Evolutionary conservation across 306 rosid genomes (phyloP).

Genomic region (Adenanthera pavonina): DNA sequence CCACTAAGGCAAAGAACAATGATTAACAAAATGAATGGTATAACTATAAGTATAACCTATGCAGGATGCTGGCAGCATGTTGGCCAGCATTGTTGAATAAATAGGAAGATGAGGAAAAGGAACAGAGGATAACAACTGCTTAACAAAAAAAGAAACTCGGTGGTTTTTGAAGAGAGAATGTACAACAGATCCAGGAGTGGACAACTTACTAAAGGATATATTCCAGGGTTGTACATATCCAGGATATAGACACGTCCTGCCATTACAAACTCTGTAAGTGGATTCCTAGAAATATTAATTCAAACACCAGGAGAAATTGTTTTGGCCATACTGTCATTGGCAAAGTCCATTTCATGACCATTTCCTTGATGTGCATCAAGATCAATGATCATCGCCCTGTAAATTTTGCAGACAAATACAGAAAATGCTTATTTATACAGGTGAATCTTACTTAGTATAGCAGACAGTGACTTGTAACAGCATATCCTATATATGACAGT

Average conservation of each 20-base stretch:
- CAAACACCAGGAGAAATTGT: conserved; percentile 34
- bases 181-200: conserved; percentile 34
- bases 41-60: neutral
- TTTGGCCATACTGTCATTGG: conserved; percentile 69
- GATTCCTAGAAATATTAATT: conserved; percentile 25
- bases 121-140: conserved; percentile 8
- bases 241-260: conserved; percentile 84
- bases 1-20: neutral
- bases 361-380: conserved; percentile 99
- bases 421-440: conserved; percentile 18
- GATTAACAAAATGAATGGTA: neutral
- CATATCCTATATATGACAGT: conserved; percentile 27
- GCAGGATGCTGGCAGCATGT: conserved; percentile 9
- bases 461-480: conserved; percentile 32
- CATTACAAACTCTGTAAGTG: conserved; percentile 43
- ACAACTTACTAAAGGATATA: conserved; percentile 83
- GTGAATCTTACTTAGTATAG: conserved; percentile 6
- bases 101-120: conserved; percentile 23
- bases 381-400: conserved; percentile 93
- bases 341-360: conserved; percentile 88
- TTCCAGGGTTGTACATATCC: conserved; percentile 92
- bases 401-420: conserved; percentile 41
- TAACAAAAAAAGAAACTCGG: conserved; percentile 2
- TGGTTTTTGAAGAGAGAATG: neutral
- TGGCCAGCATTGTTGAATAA: conserved; percentile 14